Conservation (phyloP, 371 early-diverging fungal genomes). For the Chytridium lagenaria region DNA sequence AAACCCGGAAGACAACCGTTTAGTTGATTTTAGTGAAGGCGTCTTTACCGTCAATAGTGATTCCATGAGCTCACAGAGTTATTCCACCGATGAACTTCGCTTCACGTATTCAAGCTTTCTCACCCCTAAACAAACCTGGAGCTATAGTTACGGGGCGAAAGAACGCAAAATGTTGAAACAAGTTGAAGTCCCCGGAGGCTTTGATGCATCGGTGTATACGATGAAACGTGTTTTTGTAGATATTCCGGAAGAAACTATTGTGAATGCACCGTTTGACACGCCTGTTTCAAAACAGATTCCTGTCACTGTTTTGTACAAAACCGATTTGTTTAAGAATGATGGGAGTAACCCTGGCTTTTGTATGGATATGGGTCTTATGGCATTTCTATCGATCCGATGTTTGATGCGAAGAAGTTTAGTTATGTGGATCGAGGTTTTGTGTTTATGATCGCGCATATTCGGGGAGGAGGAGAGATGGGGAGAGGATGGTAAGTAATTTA, state of each 20-base stretch:
- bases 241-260: slow-evolving; percentile 37
- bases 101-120: slow-evolving; percentile 41
- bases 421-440: slow-evolving; percentile 55
- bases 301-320: slow-evolving; percentile 49
- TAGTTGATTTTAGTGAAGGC: slow-evolving; percentile 40
- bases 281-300: slow-evolving; percentile 50
- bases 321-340: slow-evolving; percentile 41
- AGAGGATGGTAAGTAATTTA: slow-evolving; percentile 40
- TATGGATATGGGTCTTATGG: slow-evolving; percentile 58
- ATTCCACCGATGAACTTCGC: slow-evolving; percentile 30
- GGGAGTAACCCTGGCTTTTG: slow-evolving; percentile 45
- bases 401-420: slow-evolving; percentile 33
- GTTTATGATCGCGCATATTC: slow-evolving; percentile 47
- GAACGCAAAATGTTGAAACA: slow-evolving; percentile 39
- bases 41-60: slow-evolving; percentile 33
- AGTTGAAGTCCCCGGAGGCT: slow-evolving; percentile 35
- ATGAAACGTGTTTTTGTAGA: slow-evolving; percentile 43
- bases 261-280: slow-evolving; percentile 48
- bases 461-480: slow-evolving; percentile 57
- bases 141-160: slow-evolving; percentile 30
- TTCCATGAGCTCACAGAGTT: slow-evolving; percentile 32
- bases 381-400: slow-evolving; percentile 40
- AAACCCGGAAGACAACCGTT: slow-evolving; percentile 13
- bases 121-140: slow-evolving; percentile 37
- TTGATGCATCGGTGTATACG: slow-evolving; percentile 44